Conservation (phyloP, 495 filamentous ascomycete genomes). For the Cercophora sp. region DNA sequence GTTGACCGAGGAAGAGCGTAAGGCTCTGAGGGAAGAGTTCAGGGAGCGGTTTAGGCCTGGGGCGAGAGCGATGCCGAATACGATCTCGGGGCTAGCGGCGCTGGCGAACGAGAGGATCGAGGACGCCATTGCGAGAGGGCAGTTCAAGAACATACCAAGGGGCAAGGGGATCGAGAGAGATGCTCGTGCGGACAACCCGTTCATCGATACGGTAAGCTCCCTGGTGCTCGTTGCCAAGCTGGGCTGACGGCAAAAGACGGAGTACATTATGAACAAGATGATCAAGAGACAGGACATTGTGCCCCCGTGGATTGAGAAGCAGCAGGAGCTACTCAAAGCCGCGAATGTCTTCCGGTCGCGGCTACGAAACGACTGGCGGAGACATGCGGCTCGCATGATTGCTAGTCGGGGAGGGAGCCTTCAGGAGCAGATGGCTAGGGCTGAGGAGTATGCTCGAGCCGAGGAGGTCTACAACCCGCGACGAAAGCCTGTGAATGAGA, state of each 20-base stretch:
- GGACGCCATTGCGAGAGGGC: constrained; percentile 85
- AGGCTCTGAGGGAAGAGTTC: constrained; percentile 65
- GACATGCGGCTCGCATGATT: constrained; percentile 78
- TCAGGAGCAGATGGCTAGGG: constrained; percentile 69
- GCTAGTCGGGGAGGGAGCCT: constrained; percentile 74
- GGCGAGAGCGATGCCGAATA: constrained; percentile 70
- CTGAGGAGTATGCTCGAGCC: constrained; percentile 67
- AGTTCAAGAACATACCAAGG: constrained; percentile 83
- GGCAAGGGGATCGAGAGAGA: constrained; percentile 77
- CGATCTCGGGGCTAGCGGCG: constrained; percentile 72
- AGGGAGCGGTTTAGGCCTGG: constrained; percentile 73
- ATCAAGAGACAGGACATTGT: constrained; percentile 89
- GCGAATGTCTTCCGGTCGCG: constrained; percentile 66
- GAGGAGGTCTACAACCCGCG: constrained; percentile 59
- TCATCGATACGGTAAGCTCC: constrained; percentile 66
- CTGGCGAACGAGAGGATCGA: constrained; percentile 93
- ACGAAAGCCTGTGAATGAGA: constrained; percentile 41
- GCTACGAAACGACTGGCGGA: constrained; percentile 78
- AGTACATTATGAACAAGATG: constrained; percentile 98
- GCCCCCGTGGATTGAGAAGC: constrained; percentile 92
- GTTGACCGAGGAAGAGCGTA: constrained; percentile 64
- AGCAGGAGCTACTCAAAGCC: constrained; percentile 78
- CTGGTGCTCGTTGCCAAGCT: background rate
- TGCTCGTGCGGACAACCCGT: constrained; percentile 78
- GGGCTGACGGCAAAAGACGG: constrained; percentile 47